A percentile compares a stretch with the other conserved stretches of the same genome.
phyloP scores from a whole-genome alignment of 1,139 yeast species.

The Lodderomyces theae region DNA sequence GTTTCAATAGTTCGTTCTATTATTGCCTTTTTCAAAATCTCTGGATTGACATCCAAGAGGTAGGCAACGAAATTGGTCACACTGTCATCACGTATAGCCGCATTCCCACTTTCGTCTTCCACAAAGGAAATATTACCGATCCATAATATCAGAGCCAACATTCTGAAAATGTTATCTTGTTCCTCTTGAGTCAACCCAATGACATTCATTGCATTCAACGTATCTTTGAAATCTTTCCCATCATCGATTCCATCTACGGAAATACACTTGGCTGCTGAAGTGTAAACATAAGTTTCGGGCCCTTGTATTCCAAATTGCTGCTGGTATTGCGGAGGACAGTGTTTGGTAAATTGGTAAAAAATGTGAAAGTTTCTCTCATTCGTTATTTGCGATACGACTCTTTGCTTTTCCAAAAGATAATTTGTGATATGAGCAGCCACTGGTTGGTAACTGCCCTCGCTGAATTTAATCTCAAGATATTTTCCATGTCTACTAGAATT shows the following conservation, averaged over 20 bases:
- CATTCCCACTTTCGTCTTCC: slow-evolving; percentile 86
- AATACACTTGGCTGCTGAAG: slow-evolving; percentile 84
- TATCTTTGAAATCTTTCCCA: slow-evolving; percentile 70
- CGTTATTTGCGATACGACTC: slow-evolving; percentile 90
- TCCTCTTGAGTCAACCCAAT: slow-evolving; percentile 81
- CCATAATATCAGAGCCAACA: slow-evolving; percentile 88
- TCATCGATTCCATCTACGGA: slow-evolving; percentile 87
- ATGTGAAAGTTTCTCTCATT: slow-evolving; percentile 97
- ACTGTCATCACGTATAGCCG: slow-evolving; percentile 74
- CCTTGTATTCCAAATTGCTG: slow-evolving; percentile 84
- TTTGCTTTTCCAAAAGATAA: slow-evolving; percentile 87
- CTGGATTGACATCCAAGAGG: slow-evolving; percentile 75
- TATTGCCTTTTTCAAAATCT: slow-evolving; percentile 62
- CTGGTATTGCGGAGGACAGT: slow-evolving; percentile 82
- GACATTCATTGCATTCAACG: slow-evolving; percentile 79
- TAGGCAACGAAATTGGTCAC: slow-evolving; percentile 95
- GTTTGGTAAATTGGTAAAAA: slow-evolving; percentile 92
- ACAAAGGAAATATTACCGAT: slow-evolving; percentile 85
- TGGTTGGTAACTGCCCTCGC: slow-evolving; percentile 72
- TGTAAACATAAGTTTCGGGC: slow-evolving; percentile 89
- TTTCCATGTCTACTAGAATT: slow-evolving; percentile 98
- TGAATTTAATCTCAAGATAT: slow-evolving; percentile 88
- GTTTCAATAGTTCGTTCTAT: slow-evolving; percentile 87
- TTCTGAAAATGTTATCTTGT: slow-evolving; percentile 85
- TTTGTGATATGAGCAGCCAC: slow-evolving; percentile 95